Base-by-base conservation (phyloP, 2,329 filamentous ascomycete species). In the Xylariaceae sp. region DNA sequence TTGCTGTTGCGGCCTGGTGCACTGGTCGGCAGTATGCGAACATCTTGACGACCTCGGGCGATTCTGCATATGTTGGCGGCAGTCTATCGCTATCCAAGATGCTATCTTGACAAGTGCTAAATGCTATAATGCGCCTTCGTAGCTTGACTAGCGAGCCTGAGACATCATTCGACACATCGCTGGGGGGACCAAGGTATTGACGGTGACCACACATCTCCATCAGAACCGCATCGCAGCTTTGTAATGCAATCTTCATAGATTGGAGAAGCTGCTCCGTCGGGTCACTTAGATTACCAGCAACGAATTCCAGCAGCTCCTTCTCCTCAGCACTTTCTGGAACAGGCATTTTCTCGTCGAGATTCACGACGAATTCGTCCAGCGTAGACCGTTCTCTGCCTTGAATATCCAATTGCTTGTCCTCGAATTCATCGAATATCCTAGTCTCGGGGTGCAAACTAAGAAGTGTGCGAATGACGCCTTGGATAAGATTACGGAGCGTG, bases 1-100 rank as follows among this genome's bases (percentile, higher is more conserved):
- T 73, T 1, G 75, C 74, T 2, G 73, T 73, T 5, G 81, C 79
- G 0, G 80, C 74, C 69, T 84, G 81, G 40, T 82, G 77, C 29
- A 83, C 74, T 20, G 81, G 80, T 47, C 82, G 79, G 2, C 81
- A 77, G 56, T 83, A 85, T 0, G 84, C 74, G 51, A 86, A 82
- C 12, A 83, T 69, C 56, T 79, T 75, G 6, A 84, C 77, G 0
- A 82, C 75, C 50, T 82, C 79, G 2, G 77, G 75, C 40, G 79
- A 76, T 32, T 78, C 69, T 3, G 77, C 74, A 44, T 79, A 81
- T 0, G 75, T 75, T 16, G 74, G 72, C 6, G 79, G 75, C 0
- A 82, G 69, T 2, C 73, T 68, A 3, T 76, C 74, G 26, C 79
- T 78, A 2, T 72, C 67, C 9, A 84, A 69, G 5, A 85, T 71